Conservation (phyloP, 1,139 yeast genomes). For the Debaryomycetaceae sp. region DNA sequence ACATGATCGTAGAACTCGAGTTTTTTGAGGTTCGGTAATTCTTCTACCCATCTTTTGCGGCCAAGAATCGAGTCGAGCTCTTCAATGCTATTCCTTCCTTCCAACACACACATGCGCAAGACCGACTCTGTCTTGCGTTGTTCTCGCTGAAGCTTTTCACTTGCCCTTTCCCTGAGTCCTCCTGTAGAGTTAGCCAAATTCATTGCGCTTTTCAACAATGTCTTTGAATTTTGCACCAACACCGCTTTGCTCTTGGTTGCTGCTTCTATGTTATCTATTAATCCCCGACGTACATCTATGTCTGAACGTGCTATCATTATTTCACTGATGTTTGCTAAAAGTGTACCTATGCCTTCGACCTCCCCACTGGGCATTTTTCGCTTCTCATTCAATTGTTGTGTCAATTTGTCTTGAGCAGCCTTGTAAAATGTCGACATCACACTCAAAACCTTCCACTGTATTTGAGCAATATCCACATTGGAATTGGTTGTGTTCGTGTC, state of each 20-base stretch:
- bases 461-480: conserved; percentile 9
- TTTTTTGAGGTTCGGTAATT: conserved; percentile 21
- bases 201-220: conserved; percentile 45
- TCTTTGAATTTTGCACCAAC: conserved; percentile 36
- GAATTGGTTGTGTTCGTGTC: conserved; percentile 11
- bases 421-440: conserved; percentile 36
- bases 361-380: conserved; percentile 15
- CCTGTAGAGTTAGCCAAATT: conserved; percentile 45
- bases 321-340: conserved; percentile 40
- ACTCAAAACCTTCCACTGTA: conserved; percentile 39
- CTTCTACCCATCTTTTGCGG: conserved; percentile 28
- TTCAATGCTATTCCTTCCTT: conserved; percentile 27
- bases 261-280: conserved; percentile 22
- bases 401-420: conserved; percentile 34
- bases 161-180: conserved; percentile 47
- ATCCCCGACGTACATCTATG: conserved; percentile 48
- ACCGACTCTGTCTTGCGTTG: conserved; percentile 45
- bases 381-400: conserved; percentile 12
- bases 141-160: conserved; percentile 41
- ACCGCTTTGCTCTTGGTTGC: conserved; percentile 27
- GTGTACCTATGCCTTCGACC: conserved; percentile 28
- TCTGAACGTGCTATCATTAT: conserved; percentile 50
- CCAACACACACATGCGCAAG: conserved; percentile 43
- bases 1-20: conserved; percentile 27
- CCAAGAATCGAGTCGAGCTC: conserved; percentile 41